Base-by-base conservation (phyloP, 345 rosid genomes). In the Raphanus raphanistrum region DNA sequence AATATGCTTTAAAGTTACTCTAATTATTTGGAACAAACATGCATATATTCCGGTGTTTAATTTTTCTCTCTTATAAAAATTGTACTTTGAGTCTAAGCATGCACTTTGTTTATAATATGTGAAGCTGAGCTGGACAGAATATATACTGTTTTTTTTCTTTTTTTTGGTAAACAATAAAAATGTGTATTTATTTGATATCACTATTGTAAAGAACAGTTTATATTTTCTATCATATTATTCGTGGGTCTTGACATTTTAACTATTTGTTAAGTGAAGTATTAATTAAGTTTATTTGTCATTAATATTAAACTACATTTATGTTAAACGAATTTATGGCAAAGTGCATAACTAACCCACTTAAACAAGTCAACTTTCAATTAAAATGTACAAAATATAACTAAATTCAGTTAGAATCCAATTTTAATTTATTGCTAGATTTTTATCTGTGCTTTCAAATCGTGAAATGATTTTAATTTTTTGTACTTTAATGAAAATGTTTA, bases 1-100 rank as follows among this genome's bases (percentile, higher is more conserved):
- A 31, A 74, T 83, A 74, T 83, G 76, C 96, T 89, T 92, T 79
- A 72, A 89, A 90, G 96, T 77, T 77, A 88, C 94, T 90, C 94
- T 81, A 82, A 63, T 65, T 84, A 84, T 90, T 81, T 68, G 79
- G 79, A 81, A 81, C 74, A 84, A 82, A 83, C 76, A 68, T 81
- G 79, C 78, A 78, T 73, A 58, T 73, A 83, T 85, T 82, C 79
- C 85, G 58, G 76, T 74, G 6, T 74, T 74, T 38, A 13, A 29
- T n/a, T 16, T 5, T 69, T 55, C 15, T 12, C 63, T 36, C 48
- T 31, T 27, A 2, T 6, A 3, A 26, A n/a, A 62, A 50, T 38
- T 21, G 82, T 79, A 74, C 79, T 79, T 79, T 74, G 68, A 74
- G 75, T 68, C 29, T 35, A 79, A 75, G 83, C 63, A 80, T 80